These are phyloP conservation scores for Hypoxylon sp. DNA, from an alignment of 2,329 filamentous ascomycete genomes.

Conservation along the genomic window DNA sequence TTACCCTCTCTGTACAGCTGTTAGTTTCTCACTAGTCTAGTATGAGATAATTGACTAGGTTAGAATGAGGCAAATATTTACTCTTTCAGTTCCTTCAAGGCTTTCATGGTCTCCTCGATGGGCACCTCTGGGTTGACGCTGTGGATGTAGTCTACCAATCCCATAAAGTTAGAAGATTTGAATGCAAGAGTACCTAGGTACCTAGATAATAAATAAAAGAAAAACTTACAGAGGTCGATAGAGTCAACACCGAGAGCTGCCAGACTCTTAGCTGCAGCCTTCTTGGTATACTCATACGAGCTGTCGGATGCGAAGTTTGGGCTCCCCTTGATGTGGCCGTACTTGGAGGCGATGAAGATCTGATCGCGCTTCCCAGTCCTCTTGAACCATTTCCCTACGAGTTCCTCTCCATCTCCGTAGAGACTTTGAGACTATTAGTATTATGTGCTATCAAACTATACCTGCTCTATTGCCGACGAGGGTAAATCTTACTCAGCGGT, in stretches of 20 bases:
- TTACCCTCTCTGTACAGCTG: conserved; percentile 61
- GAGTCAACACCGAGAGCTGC: conserved; percentile 57
- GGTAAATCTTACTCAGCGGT: conserved; percentile 53
- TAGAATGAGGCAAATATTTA: conserved; percentile 26
- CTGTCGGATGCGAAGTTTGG: conserved; percentile 51
- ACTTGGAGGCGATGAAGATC: conserved; percentile 69
- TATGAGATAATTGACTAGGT: not conserved
- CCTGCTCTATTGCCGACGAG: not conserved
- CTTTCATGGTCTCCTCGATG: conserved; percentile 64
- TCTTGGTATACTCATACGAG: conserved; percentile 59
- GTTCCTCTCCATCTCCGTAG: conserved; percentile 63
- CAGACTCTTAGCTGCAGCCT: conserved; percentile 59
- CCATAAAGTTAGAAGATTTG: not conserved
- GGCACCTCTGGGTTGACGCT: conserved; percentile 59
- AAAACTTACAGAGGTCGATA: conserved; percentile 60
- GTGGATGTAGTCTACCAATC: conserved; percentile 57
- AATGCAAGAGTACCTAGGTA: no score
- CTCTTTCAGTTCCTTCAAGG: conserved; percentile 60
- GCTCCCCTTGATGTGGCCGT: conserved; percentile 56
- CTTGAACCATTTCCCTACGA: conserved; percentile 65
- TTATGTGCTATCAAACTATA: not conserved
- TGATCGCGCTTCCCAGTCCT: conserved; percentile 60
- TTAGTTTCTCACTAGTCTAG: not conserved
- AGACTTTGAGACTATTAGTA: conserved; percentile 45
- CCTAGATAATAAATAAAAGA: not conserved